Evolutionary conservation across 495 filamentous ascomycete species (phyloP), one percentile per base, ranked within the genome.

Genomic region (Xylaria grammica): DNA sequence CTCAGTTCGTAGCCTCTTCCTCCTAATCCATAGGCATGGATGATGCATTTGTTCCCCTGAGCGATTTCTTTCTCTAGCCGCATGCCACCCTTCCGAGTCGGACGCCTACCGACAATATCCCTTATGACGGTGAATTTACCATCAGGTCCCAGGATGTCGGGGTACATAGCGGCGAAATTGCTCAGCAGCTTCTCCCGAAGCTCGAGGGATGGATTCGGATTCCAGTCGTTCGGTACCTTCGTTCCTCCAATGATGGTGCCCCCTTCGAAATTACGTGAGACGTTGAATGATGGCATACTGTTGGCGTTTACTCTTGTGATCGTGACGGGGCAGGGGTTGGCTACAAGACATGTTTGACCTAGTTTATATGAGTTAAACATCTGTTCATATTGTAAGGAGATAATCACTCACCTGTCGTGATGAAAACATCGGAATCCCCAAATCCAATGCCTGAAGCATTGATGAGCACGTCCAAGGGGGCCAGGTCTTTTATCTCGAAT

Each of bases 211-310:
- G 85, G 82, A 46, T 78, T 74, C 1, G 78, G 75, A 61, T 83
- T 78, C 84, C 84, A 88, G 62, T 87, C 75, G 52, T 82, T 73
- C 1, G 82, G 79, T 65, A 89, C 82, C 64, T 87, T 89, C 6
- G 87, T 89, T 0, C 87, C 87, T 15, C 87, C 87, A 49, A 90
- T 84, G 26, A 89, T 76, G 0, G 86, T 89, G 0, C 86, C 87
- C 1, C 86, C 86, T 5, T 82, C 78, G 22, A 86, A 82, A 2
- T 81, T 82, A 1, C 87, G 82, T 3, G 87, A 85, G 2, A 90
- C 82, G 55, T 76, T 84, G 69, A 89, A 89, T 19, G 81, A 83
- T 1, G 22, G 22, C 85, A 85, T 89, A 0, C 86, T 86, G 67
- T 88, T 83, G 0, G 77, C 73, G 59, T 87, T 84, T 64, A 89